Base-by-base conservation (phyloP, 768 basidiomycete species). In the Mycena polygramma region DNA sequence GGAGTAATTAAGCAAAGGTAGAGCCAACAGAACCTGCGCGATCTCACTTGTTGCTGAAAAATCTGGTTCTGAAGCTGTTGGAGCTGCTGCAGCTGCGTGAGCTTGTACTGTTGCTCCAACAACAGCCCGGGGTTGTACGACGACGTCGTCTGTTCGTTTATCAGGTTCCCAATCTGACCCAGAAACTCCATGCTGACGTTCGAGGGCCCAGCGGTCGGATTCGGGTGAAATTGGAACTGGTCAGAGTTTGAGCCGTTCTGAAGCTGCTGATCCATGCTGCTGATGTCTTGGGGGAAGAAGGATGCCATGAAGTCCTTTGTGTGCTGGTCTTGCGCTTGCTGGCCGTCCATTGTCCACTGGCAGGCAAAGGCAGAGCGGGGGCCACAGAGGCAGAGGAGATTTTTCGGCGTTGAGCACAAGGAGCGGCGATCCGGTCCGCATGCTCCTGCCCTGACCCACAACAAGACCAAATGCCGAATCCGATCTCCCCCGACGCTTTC, bases 51-150 rank as follows among this genome's bases (percentile, higher is more conserved):
- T 77, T 96, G 94, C 76, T 96, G 94, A 68, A 95, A 93, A 69
- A 95, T 93, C 83, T 94, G 92, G 66, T 91, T 91, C 76, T 96
- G 93, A 15, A 92, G 83, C 77, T 93, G 90, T 76, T 92, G 92
- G 11, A 93, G 83, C 77, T 92, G 90, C 70, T 92, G 94, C 4
- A 95, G 83, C 78, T 93, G 92, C 2, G 88, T 87, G 53, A 95
- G 84, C 78, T 91, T 92, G 82, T 93, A 88, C 78, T 94, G 93
- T 74, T 94, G 92, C 75, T 93, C 91, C 49, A 92, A 79, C 45
- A 92, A 79, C 70, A 88, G 77, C 54, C 90, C 87, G 8, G 88
- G 83, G 43, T 81, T 71, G 46, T 58, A 79, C 66, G 20, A 78
- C 65, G 17, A 74, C 58, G 57, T 57, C 58, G 57, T 57, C 48